A percentile compares a stretch with the other conserved stretches of the same genome.
Evolutionary conservation across 2,329 filamentous ascomycete genomes (phyloP).

Genomic region (Emmonsiellopsis sp.): DNA sequence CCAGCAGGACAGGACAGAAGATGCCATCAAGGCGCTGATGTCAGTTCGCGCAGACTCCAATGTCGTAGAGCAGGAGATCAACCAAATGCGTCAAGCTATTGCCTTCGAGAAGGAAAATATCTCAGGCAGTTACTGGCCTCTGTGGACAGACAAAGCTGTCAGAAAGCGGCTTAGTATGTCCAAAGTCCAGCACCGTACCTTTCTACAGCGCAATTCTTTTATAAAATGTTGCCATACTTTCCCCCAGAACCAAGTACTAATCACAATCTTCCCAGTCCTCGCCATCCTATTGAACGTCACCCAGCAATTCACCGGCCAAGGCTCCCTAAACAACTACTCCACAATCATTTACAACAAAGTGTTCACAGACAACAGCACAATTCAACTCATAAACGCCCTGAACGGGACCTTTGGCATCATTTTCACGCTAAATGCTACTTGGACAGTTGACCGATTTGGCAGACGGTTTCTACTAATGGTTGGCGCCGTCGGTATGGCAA

Average conservation of each 20-base stretch:
- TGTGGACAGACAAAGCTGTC: slow-evolving; percentile 62
- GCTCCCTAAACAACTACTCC: slow-evolving; percentile 63
- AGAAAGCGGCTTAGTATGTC: slow-evolving; percentile 49
- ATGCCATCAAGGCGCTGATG: background rate
- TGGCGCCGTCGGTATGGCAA: slow-evolving; percentile 58
- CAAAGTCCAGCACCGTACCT: too few species aligned
- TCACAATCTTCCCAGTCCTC: slow-evolving; percentile 29
- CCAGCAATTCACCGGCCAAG: slow-evolving; percentile 64
- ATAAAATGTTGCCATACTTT: too few species aligned
- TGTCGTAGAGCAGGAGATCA: slow-evolving; percentile 58
- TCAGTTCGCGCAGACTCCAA: slow-evolving; percentile 35
- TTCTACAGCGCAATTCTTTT: too few species aligned
- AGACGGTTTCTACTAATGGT: slow-evolving; percentile 61
- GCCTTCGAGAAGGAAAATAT: slow-evolving; percentile 63
- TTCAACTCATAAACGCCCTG: slow-evolving; percentile 64
- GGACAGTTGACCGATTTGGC: slow-evolving; percentile 62
- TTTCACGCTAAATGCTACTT: slow-evolving; percentile 64
- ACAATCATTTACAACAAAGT: slow-evolving; percentile 62
- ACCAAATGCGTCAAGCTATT: slow-evolving; percentile 57
- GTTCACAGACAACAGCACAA: slow-evolving; percentile 49
- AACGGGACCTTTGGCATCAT: slow-evolving; percentile 65
- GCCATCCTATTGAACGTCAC: slow-evolving; percentile 61
- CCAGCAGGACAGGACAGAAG: background rate
- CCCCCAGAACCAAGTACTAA: too few species aligned
- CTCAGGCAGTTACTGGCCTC: slow-evolving; percentile 52